Evolutionary conservation across 1,139 yeast species (phyloP), one percentile per base, ranked within the genome.

Genomic region (Kurtzmaniella quercitrusa): DNA sequence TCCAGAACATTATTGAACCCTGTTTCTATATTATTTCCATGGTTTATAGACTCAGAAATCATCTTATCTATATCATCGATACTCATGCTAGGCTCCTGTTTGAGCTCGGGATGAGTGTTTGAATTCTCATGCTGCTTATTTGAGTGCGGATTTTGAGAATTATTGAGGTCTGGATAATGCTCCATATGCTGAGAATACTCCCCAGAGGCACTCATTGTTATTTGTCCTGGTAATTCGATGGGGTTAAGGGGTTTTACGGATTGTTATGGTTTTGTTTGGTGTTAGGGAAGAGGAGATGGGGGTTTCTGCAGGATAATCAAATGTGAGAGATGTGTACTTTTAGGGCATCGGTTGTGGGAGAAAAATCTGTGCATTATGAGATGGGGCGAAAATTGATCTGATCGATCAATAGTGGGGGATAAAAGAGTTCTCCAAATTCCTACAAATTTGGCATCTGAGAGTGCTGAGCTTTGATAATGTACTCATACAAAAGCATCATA

Each of bases 21-120:
- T 4, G 37, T 35, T 14, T 39, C 39, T 30, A 32, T 38, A 20
- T 39, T 35, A 17, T 36, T 36, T 11, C 40, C 47, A 15, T 47
- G 45, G 26, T 41, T 43, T 15, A 51, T 51, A 9, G 55, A 50
- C 43, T 51, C 55, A 15, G 52, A 50, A 36, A 51, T 49, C 48
- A 49, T 49, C 43, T 51, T 50, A 42, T 51, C 52, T 22, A 51
- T 46, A 36, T 51, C 55, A 38, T 50, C 51, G 38, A 51, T 51
- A 35, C 49, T 51, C 33, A 51, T 49, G 33, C 47, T 30, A 2
- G 23, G 26, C 12, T 40, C 45, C 16, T 36, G 40, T 33, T 44
- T 37, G 4, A 45, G 32, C 11, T 30, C 42, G 14, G 42, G 39
- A 16, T 38, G 43, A 14, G 18, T 12, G 18, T 3, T 3, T 14